phyloP scores from a whole-genome alignment of 108 stramenopile genomes.

The Skeletonema tropicum region DNA sequence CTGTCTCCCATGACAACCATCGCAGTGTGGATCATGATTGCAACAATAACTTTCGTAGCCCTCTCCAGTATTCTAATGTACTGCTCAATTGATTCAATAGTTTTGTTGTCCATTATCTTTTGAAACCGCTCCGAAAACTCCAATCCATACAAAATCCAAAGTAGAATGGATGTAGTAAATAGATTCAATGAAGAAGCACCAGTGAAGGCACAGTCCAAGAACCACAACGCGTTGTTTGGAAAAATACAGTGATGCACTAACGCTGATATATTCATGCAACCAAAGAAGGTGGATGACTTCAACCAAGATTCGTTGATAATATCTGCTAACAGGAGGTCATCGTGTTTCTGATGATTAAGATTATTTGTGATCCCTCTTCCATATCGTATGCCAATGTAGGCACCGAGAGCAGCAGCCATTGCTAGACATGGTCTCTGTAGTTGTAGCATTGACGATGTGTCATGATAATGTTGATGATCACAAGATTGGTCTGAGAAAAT shows the following conservation, averaged over 20 bases:
- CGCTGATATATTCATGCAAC: conserved; percentile 13
- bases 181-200: conserved; percentile 13
- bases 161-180: conserved; percentile 3
- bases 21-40: neutral
- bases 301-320: conserved; percentile 14
- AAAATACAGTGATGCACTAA: conserved; percentile 20
- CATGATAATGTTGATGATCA: neutral
- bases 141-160: conserved; percentile 2
- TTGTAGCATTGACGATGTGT: neutral
- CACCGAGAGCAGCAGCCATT: conserved; percentile 14
- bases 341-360: neutral
- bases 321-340: neutral
- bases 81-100: neutral
- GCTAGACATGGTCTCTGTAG: conserved; percentile 10
- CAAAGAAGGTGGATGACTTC: conserved; percentile 13
- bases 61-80: neutral
- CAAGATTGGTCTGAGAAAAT: conserved; percentile 10
- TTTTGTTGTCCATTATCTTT: conserved; percentile 3
- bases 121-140: conserved; percentile 6
- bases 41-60: neutral
- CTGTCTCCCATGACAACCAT: neutral
- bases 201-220: conserved; percentile 20
- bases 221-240: conserved; percentile 12
- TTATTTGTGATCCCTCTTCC: too few species aligned
- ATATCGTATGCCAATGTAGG: conserved; percentile 9